These are phyloP conservation scores for Citrus hindsii DNA, from an alignment of 345 rosid species.

Conservation along the genomic window DNA sequence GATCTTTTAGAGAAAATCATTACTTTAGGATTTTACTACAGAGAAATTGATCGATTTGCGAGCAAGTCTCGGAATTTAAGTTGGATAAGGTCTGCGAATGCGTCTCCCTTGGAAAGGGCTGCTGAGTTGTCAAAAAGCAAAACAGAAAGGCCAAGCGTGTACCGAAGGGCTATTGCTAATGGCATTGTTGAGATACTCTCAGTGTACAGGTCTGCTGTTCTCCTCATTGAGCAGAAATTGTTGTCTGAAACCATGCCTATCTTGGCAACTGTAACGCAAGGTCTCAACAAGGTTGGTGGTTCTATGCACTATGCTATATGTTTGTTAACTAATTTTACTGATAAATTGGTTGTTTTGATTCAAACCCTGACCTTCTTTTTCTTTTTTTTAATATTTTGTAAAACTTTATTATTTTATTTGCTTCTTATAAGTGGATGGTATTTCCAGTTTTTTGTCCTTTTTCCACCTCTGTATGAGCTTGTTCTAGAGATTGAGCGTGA, in stretches of 20 bases:
- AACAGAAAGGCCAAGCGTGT: constrained; percentile 48
- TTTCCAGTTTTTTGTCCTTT: constrained; percentile 75
- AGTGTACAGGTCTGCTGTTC: constrained; percentile 82
- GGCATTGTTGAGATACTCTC: constrained; percentile 90
- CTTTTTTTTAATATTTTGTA: background rate
- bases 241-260: constrained; percentile 76
- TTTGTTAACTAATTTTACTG: background rate
- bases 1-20: constrained; percentile 84
- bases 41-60: constrained; percentile 87
- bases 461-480: constrained; percentile 88
- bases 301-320: background rate
- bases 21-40: constrained; percentile 79
- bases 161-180: constrained; percentile 89
- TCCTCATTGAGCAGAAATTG: constrained; percentile 81
- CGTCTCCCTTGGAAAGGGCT: constrained; percentile 48
- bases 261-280: constrained; percentile 80
- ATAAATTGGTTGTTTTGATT: background rate
- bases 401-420: too few relatives aligned
- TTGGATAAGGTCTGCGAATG: constrained; percentile 64
- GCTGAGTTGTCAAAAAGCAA: constrained; percentile 41
- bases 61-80: constrained; percentile 73
- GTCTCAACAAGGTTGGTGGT: constrained; percentile 74
- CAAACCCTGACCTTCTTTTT: background rate
- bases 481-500: constrained; percentile 86
- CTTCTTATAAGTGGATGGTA: too few relatives aligned